phyloP scores from a whole-genome alignment of 352 stramenopile species.

The Globisporangium sylvaticum region DNA sequence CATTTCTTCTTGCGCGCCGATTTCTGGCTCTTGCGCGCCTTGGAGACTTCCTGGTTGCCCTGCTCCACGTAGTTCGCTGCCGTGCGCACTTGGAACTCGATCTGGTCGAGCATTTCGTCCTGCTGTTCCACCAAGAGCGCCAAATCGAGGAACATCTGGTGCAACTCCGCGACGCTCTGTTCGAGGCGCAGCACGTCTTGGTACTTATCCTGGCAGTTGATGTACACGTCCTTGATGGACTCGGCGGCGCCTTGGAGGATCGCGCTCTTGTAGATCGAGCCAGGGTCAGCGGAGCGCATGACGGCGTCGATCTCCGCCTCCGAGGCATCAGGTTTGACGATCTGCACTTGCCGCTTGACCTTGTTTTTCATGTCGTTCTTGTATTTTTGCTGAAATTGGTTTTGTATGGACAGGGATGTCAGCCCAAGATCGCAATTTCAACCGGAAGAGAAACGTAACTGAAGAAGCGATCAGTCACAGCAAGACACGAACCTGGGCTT shows the following conservation, averaged over 20 bases:
- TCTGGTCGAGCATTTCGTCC: constrained; percentile 97
- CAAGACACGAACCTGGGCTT: constrained; percentile 40
- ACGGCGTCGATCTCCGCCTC: constrained; percentile 97
- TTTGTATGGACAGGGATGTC: not conserved
- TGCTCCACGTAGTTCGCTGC: constrained; percentile 96
- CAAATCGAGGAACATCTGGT: constrained; percentile 99
- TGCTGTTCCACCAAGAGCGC: constrained; percentile 97
- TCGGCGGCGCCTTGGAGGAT: constrained; percentile 78
- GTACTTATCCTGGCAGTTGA: constrained; percentile 97
- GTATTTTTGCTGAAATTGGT: constrained; percentile 90
- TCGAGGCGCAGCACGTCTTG: constrained; percentile 96
- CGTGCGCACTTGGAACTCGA: constrained; percentile 94
- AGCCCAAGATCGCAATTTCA: not conserved
- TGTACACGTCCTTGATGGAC: constrained; percentile 89
- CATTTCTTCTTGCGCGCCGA: constrained; percentile 97
- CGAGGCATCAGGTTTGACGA: constrained; percentile 97
- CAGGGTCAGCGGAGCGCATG: constrained; percentile 85
- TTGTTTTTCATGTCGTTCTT: constrained; percentile 98
- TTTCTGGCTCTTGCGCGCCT: constrained; percentile 95
- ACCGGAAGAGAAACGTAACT: too few species aligned
- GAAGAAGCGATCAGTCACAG: not conserved
- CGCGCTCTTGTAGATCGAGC: constrained; percentile 83
- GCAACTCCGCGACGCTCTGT: constrained; percentile 94
- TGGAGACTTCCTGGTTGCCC: constrained; percentile 93
- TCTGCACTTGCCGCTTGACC: constrained; percentile 96